A percentile compares a stretch with the other conserved stretches of the same genome.
Conservation (phyloP, 2,329 filamentous ascomycete genomes). For the Microdochium trichocladiopsis region DNA sequence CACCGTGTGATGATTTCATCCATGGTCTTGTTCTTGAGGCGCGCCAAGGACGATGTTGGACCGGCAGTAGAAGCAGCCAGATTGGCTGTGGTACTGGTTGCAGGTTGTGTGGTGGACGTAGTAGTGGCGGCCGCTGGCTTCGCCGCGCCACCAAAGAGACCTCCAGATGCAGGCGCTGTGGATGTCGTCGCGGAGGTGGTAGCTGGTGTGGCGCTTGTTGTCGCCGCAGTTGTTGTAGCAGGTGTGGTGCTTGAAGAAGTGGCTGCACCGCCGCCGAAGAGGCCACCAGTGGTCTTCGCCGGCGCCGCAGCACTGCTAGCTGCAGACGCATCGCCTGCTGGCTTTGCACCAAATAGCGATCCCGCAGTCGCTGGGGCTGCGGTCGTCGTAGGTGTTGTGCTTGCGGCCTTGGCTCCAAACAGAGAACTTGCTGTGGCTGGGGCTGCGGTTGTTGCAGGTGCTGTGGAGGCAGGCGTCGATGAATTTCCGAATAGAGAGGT, state of each 20-base stretch:
- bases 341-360: conserved; percentile 6
- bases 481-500: neutral
- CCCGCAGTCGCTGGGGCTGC: conserved; percentile 8
- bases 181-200: conserved; percentile 23
- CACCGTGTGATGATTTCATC: conserved; percentile 97
- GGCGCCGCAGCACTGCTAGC: conserved; percentile 15
- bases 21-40: conserved; percentile 97
- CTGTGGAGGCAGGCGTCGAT: conserved; percentile 2
- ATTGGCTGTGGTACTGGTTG: conserved; percentile 18
- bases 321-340: conserved; percentile 7
- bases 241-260: conserved; percentile 14
- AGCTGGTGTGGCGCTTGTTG: conserved; percentile 12
- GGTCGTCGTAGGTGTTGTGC: conserved; percentile 9
- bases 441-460: conserved; percentile 8
- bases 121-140: conserved; percentile 24
- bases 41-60: conserved; percentile 76
- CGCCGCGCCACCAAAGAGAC: conserved; percentile 18
- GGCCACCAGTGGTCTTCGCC: conserved; percentile 15
- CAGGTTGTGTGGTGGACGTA: conserved; percentile 15
- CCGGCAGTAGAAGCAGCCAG: conserved; percentile 72
- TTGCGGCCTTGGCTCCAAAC: conserved; percentile 10
- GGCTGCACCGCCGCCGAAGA: conserved; percentile 17
- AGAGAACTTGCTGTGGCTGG: conserved; percentile 5
- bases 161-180: conserved; percentile 17
- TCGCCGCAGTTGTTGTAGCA: conserved; percentile 16